phyloP scores from a whole-genome alignment of 208 protist species.

The Spongospora subterranea region DNA sequence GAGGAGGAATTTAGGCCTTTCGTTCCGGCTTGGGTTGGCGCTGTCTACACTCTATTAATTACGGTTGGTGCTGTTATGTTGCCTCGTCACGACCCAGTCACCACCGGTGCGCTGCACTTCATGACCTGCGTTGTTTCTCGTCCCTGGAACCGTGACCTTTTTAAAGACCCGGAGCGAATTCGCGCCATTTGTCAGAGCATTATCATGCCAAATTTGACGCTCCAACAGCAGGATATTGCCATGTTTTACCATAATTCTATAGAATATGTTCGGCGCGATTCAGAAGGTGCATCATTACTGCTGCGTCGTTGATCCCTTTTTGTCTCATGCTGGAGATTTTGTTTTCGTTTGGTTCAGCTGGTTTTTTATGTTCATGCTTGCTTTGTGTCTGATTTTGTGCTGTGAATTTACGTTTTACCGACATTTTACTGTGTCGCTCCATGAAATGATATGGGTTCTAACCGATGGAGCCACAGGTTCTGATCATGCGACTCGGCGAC shows the following conservation, averaged over 20 bases:
- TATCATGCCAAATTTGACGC: conserved; percentile 58
- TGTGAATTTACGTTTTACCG: no score
- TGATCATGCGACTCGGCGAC: conserved; percentile 84
- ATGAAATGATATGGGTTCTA: no score
- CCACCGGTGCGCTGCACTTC: conserved; percentile 38
- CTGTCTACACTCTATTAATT: conserved; percentile 9
- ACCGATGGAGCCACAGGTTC: no score
- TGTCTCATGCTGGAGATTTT: not conserved
- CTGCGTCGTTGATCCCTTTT: not conserved
- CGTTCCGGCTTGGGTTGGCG: conserved; percentile 14
- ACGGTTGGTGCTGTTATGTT: not conserved
- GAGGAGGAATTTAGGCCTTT: conserved; percentile 56
- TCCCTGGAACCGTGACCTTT: conserved; percentile 37
- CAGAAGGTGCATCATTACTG: conserved; percentile 81
- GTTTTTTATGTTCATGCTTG: no score
- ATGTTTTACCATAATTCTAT: conserved; percentile 84
- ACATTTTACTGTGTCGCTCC: no score
- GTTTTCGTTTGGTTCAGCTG: no score
- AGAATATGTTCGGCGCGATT: conserved; percentile 93
- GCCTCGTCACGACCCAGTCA: conserved; percentile 55
- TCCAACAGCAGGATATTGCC: conserved; percentile 70
- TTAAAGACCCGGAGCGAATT: not conserved
- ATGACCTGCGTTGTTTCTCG: conserved; percentile 24
- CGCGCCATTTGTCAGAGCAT: conserved; percentile 28
- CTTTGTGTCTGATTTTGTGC: no score